A percentile compares a stretch with the other conserved stretches of the same genome.
Evolutionary conservation across 257 asterid species (phyloP).

Genomic region (Jacaranda mimosifolia): DNA sequence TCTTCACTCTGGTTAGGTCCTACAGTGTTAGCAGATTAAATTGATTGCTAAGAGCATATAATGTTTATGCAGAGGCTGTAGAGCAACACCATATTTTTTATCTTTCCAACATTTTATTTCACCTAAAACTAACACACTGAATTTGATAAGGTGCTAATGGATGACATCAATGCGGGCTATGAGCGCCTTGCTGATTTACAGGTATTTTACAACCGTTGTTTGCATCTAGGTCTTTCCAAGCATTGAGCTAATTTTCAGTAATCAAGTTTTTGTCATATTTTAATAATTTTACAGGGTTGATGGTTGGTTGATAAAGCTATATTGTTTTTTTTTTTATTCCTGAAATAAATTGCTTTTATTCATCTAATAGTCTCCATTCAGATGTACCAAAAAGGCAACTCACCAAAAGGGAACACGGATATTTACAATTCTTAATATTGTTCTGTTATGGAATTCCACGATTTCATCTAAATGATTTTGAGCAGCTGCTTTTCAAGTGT

Average conservation of each 20-base stretch:
- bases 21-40: background rate
- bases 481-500: background rate
- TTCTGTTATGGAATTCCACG: background rate
- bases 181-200: conserved; percentile 97
- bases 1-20: no score
- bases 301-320: background rate
- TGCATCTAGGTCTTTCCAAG: background rate
- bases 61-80: no score
- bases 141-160: conserved; percentile 75
- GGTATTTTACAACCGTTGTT: conserved; percentile 50
- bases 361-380: background rate
- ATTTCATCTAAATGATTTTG: background rate
- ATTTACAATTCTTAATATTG: background rate
- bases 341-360: background rate
- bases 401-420: background rate
- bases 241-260: conserved; percentile 1
- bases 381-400: background rate
- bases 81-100: no score
- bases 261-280: background rate
- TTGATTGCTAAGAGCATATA: no score
- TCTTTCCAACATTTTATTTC: background rate
- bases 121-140: background rate
- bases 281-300: background rate
- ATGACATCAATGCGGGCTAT: conserved; percentile 92
- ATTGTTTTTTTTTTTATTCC: no score